These are phyloP conservation scores for Pterocarpus santalinus DNA, from an alignment of 306 rosid species.

Conservation along the genomic window DNA sequence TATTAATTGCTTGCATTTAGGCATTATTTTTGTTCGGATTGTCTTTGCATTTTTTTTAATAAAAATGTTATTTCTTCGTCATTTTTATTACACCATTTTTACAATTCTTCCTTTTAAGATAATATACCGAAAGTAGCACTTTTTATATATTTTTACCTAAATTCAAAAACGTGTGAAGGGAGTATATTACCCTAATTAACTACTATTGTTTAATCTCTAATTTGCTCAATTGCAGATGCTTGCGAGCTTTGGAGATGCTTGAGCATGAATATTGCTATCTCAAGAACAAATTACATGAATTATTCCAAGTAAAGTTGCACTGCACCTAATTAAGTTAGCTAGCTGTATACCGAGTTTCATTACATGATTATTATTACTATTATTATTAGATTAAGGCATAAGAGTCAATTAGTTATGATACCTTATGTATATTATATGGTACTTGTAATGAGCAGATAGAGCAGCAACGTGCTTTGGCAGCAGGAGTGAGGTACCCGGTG, in stretches of 20 bases:
- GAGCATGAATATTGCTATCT: conserved; percentile 96
- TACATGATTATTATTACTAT: neutral
- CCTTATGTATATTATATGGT: neutral
- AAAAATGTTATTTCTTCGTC: no score
- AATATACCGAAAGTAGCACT: no score
- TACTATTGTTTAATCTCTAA: no score
- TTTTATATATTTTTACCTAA: no score
- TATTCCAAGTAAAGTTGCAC: conserved; percentile 74
- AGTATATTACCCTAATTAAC: no score
- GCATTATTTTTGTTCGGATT: no score
- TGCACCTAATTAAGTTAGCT: neutral
- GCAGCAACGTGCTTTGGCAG: conserved; percentile 86
- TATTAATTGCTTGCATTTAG: no score
- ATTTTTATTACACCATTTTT: no score
- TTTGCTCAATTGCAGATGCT: conserved; percentile 59
- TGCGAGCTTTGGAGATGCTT: conserved; percentile 87
- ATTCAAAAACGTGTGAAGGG: no score
- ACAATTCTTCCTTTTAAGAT: no score
- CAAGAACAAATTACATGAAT: conserved; percentile 89
- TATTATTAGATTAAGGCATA: neutral
- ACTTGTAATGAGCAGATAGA: conserved; percentile 63
- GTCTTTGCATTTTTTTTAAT: no score
- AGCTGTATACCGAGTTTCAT: neutral
- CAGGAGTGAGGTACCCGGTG: conserved; percentile 86
- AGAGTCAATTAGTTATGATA: neutral